These are phyloP conservation scores for Epichloe elymi DNA, from an alignment of 2,329 filamentous ascomycete species.

Conservation along the genomic window DNA sequence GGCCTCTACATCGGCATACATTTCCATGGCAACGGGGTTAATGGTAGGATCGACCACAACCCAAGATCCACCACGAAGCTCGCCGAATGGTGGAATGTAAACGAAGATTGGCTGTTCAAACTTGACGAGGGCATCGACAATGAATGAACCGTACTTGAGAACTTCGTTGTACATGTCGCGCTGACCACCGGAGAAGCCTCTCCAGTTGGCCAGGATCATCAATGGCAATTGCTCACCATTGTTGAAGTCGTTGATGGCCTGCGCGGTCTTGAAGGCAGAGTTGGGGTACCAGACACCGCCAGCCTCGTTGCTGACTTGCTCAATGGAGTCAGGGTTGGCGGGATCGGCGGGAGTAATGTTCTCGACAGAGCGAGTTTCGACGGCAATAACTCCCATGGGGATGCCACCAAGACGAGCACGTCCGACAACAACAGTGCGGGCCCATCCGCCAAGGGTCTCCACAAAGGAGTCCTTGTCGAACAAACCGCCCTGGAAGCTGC, in stretches of 20 bases:
- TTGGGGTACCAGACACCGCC: constrained; percentile 99
- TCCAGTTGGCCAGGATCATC: constrained; percentile 99
- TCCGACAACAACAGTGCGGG: constrained; percentile 88
- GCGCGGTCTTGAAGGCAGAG: constrained; percentile 98
- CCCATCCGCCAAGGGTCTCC: constrained; percentile 93
- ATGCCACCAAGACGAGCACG: constrained; percentile 94
- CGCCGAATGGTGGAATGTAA: constrained; percentile 93
- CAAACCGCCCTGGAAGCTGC: constrained; percentile 66
- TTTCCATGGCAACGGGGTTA: constrained; percentile 94
- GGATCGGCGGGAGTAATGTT: constrained; percentile 94
- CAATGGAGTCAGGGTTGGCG: constrained; percentile 95
- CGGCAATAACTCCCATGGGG: constrained; percentile 93
- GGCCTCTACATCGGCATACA: constrained; percentile 93
- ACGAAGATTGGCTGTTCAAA: constrained; percentile 98
- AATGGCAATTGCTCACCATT: constrained; percentile 93
- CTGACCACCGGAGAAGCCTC: constrained; percentile 98
- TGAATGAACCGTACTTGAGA: constrained; percentile 98
- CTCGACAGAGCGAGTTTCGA: constrained; percentile 91
- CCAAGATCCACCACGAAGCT: constrained; percentile 98
- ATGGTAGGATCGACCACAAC: constrained; percentile 98
- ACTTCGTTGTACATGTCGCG: constrained; percentile 99
- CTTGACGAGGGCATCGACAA: constrained; percentile 95
- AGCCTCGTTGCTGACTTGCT: constrained; percentile 87
- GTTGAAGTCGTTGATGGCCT: constrained; percentile 99
- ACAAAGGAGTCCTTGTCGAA: constrained; percentile 97